Evolutionary conservation across 495 filamentous ascomycete species (phyloP).

Genomic region (Penicillium turbatum): DNA sequence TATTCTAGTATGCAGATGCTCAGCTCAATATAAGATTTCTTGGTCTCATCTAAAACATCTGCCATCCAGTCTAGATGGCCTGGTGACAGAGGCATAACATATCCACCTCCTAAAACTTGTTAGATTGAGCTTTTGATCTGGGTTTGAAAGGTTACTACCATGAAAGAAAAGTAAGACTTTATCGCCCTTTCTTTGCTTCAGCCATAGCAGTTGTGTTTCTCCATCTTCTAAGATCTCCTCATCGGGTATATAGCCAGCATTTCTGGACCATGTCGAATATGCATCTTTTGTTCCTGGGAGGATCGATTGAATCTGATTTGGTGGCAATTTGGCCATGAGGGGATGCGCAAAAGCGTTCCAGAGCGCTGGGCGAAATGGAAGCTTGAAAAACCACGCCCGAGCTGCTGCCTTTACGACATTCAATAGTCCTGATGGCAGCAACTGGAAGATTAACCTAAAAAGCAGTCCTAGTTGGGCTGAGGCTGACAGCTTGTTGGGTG

Average conservation of each 20-base stretch:
- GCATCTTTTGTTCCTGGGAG: conserved; percentile 16
- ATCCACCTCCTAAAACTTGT: conserved; percentile 18
- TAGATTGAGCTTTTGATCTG: not conserved
- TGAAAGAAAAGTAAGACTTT: conserved; percentile 23
- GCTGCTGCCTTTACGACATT: conserved; percentile 4
- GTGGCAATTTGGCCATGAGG: conserved; percentile 15
- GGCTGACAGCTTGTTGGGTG: not conserved
- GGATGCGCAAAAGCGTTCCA: conserved; percentile 18
- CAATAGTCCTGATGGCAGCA: not conserved
- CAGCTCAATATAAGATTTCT: conserved; percentile 11
- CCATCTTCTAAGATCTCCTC: conserved; percentile 7
- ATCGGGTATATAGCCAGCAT: not conserved
- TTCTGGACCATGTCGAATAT: conserved; percentile 13
- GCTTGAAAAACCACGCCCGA: conserved; percentile 13
- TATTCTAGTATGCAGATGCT: conserved; percentile 23
- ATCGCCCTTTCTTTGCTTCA: conserved; percentile 3
- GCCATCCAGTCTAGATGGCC: conserved; percentile 25
- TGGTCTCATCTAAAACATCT: conserved; percentile 13
- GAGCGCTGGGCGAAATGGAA: conserved; percentile 9
- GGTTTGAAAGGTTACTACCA: conserved; percentile 1
- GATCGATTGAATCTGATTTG: conserved; percentile 13
- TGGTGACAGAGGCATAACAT: conserved; percentile 22
- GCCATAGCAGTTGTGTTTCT: conserved; percentile 15
- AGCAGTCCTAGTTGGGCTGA: not conserved
- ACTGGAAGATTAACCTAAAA: not conserved